Evolutionary conservation across 2,329 filamentous ascomycete species (phyloP).

Genomic region (Stachybotrys chartarum): DNA sequence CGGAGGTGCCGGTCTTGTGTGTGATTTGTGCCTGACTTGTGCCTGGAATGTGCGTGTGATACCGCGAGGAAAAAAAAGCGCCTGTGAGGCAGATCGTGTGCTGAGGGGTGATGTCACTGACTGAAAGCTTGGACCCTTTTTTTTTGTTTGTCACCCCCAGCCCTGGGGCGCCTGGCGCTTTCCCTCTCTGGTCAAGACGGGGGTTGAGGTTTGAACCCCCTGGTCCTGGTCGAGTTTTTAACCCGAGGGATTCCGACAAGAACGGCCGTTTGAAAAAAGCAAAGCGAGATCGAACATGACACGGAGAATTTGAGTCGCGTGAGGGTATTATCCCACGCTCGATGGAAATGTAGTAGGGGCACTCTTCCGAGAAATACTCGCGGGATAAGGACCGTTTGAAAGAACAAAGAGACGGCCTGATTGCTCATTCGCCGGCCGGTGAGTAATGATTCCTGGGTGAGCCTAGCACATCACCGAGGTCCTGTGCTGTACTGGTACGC

Average conservation of each 20-base stretch:
- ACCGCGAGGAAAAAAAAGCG: not conserved
- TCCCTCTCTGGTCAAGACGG: not conserved
- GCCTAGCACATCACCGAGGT: too few relatives aligned
- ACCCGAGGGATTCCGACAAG: not conserved
- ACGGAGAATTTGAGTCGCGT: constrained; percentile 34
- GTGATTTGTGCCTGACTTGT: not conserved
- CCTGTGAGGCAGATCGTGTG: not conserved
- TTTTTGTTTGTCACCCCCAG: not conserved
- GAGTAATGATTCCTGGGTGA: not conserved
- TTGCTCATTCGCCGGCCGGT: not conserved
- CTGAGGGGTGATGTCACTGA: not conserved
- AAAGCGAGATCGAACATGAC: constrained; percentile 47
- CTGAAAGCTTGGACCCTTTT: constrained; percentile 1
- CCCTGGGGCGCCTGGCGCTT: not conserved
- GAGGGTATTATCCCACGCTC: not conserved
- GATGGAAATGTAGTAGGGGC: too few relatives aligned
- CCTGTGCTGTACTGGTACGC: too few relatives aligned
- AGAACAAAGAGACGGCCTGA: not conserved
- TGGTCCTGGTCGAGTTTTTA: not conserved
- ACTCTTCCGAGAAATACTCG: not conserved
- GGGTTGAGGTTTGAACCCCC: not conserved
- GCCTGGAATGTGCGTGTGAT: not conserved
- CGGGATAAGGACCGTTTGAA: not conserved
- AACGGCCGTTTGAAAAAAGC: constrained; percentile 26
- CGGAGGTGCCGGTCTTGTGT: not conserved